Evolutionary conservation across 1,284 basidiomycete species (phyloP), one percentile per base, ranked within the genome.

Genomic region (Cutaneotrichosporon curvatum): DNA sequence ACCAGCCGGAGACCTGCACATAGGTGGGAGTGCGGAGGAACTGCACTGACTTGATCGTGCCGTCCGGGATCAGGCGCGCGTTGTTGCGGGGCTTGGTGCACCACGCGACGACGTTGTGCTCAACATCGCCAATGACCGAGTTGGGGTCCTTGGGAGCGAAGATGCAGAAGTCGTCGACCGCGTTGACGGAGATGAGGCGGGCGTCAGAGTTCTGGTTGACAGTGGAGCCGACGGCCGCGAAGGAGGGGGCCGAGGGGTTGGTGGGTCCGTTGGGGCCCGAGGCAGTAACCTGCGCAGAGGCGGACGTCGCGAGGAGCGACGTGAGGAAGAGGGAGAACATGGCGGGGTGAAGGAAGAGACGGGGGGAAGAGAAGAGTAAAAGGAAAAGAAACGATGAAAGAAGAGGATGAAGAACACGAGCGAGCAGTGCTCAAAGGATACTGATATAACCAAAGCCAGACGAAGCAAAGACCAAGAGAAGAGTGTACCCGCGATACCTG

Each of bases 1-100:
- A 65, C 59, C 62, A 67, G 34, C 75, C 76, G 53, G 70, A 62
- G 39, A 78, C 63, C 65, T 77, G 75, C 43, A 76, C 71, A 51
- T 72, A 74, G 8, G 56, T 31, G 34, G 65, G 51, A 21, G 71
- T 68, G 53, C 61, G 61, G 59, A 68, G 60, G 58, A 68, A 62
- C 63, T 67, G 47, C 30, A 62, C 67, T 36, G 60, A 55, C n/a
- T 57, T 55, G 53, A 70, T 62, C 5, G 58, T 59, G 35, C 70
- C 69, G 49, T 71, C 69, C 32, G 70, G 68, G 34, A 72, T 70
- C 35, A 70, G 46, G 22, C 68, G 53, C 21, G 61, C 60, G 30
- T 45, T 48, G 48, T 67, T 64, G 34, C 66, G 52, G 11, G 63
- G 62, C 52, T 66, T 65, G 34, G 62, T 61, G 56, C 67, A 69